These are phyloP conservation scores for Aspergillus affinis DNA, from an alignment of 495 filamentous ascomycete genomes.

Conservation along the genomic window DNA sequence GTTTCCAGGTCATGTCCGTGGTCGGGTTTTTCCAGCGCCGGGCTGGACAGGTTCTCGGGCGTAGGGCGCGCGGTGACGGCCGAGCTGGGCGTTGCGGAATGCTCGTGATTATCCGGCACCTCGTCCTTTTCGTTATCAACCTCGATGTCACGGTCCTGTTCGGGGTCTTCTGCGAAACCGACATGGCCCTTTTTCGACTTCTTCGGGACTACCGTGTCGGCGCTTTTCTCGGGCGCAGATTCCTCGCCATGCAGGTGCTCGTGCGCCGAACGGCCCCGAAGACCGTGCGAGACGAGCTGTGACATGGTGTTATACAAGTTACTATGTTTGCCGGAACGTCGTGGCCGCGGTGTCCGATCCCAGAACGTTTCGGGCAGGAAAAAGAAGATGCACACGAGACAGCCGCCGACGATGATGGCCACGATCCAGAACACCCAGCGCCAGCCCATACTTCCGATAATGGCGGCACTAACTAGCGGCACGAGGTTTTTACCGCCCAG, in stretches of 20 bases:
- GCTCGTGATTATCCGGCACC: conserved; percentile 1
- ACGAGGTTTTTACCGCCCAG: conserved; percentile 92
- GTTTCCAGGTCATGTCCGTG: conserved; percentile 26
- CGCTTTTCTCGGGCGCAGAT: conserved; percentile 12
- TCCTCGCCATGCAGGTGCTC: conserved; percentile 14
- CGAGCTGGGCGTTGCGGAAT: background rate
- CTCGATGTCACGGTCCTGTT: background rate
- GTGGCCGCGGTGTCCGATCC: conserved; percentile 78
- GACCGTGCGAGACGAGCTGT: conserved; percentile 37
- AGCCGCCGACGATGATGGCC: conserved; percentile 77
- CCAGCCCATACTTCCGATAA: conserved; percentile 78
- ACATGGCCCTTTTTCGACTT: conserved; percentile 47
- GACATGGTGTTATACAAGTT: conserved; percentile 39
- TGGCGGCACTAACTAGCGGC: conserved; percentile 81
- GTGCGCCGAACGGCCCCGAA: conserved; percentile 36
- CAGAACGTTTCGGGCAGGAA: conserved; percentile 97
- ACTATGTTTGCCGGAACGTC: conserved; percentile 39
- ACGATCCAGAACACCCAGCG: conserved; percentile 95
- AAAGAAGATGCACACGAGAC: conserved; percentile 73
- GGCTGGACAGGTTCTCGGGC: conserved; percentile 9
- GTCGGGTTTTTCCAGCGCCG: conserved; percentile 6
- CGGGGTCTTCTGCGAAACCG: conserved; percentile 51
- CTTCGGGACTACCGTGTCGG: conserved; percentile 14
- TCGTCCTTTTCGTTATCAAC: conserved; percentile 16
- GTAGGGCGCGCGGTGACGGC: background rate